phyloP scores from a whole-genome alignment of 441 rosid genomes.

The Hura crepitans region DNA sequence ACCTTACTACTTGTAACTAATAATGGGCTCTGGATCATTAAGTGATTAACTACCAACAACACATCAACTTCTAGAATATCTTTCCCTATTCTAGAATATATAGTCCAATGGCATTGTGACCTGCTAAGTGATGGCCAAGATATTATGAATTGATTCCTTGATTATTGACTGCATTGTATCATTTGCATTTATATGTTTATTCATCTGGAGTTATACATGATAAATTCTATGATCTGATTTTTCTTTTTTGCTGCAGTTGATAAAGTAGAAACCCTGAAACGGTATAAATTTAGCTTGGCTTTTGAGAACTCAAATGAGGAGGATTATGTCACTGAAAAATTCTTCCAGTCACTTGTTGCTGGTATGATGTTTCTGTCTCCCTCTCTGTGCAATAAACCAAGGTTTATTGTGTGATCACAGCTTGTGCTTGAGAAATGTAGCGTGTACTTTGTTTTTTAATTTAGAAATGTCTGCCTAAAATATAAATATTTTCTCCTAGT shows the following conservation, averaged over 20 bases:
- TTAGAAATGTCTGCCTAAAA: not conserved
- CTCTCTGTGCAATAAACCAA: not conserved
- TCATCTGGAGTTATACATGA: not conserved
- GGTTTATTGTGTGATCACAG: not conserved
- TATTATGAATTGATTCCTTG: not conserved
- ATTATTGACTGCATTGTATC: no score
- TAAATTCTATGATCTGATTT: not conserved
- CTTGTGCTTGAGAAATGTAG: not conserved
- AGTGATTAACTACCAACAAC: no score
- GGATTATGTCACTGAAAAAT: constrained; percentile 92
- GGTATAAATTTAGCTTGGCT: constrained; percentile 85
- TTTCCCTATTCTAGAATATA: no score
- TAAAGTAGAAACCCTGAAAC: constrained; percentile 76
- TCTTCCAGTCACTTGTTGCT: constrained; percentile 89
- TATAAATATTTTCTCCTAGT: not conserved
- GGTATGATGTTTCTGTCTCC: constrained; percentile 39
- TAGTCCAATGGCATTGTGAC: no score
- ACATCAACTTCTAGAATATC: no score
- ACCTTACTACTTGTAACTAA: no score
- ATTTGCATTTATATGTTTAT: not conserved
- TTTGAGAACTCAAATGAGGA: constrained; percentile 96
- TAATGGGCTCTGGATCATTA: no score
- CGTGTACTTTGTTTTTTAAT: not conserved
- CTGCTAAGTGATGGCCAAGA: no score
- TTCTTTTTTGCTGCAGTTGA: constrained; percentile 45